phyloP scores from a whole-genome alignment of 306 rosid species.

The Cucumis melo region DNA sequence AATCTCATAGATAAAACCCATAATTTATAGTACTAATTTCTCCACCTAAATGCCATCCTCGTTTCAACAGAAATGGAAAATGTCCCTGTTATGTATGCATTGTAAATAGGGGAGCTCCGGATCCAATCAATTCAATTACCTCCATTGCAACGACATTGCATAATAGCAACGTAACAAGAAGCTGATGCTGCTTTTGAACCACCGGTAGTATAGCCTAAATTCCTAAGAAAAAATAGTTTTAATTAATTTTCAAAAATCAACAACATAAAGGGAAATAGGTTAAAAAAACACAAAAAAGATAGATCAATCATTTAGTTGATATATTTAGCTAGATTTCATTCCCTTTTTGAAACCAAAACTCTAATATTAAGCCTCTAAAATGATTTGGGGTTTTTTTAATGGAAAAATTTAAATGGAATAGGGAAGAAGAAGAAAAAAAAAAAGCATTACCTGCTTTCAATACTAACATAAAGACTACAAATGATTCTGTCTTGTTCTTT shows the following conservation, averaged over 20 bases:
- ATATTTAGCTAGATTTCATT: neutral
- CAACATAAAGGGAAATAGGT: too few species aligned
- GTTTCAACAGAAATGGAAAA: neutral
- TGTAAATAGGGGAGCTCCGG: neutral
- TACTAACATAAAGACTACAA: slow-evolving; percentile 48
- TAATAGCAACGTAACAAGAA: slow-evolving; percentile 83
- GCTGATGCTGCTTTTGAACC: slow-evolving; percentile 93
- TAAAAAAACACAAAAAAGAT: neutral
- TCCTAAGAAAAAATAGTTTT: too few species aligned
- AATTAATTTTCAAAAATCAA: too few species aligned
- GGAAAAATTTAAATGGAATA: neutral
- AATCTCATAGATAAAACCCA: neutral
- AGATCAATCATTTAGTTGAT: neutral
- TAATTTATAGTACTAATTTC: neutral
- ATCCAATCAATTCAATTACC: slow-evolving; percentile 26
- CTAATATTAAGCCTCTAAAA: neutral
- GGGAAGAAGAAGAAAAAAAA: too few species aligned
- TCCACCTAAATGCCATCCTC: neutral
- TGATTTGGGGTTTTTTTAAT: neutral
- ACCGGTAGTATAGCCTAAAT: slow-evolving; percentile 73
- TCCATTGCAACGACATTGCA: slow-evolving; percentile 93
- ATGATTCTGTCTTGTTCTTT: slow-evolving; percentile 56
- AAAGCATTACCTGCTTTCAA: slow-evolving; percentile 50
- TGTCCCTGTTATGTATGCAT: neutral
- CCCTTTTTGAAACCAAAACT: neutral